Evolutionary conservation across 768 basidiomycete species (phyloP), one percentile per base, ranked within the genome.

Genomic region (Leccinum aurantiacum): DNA sequence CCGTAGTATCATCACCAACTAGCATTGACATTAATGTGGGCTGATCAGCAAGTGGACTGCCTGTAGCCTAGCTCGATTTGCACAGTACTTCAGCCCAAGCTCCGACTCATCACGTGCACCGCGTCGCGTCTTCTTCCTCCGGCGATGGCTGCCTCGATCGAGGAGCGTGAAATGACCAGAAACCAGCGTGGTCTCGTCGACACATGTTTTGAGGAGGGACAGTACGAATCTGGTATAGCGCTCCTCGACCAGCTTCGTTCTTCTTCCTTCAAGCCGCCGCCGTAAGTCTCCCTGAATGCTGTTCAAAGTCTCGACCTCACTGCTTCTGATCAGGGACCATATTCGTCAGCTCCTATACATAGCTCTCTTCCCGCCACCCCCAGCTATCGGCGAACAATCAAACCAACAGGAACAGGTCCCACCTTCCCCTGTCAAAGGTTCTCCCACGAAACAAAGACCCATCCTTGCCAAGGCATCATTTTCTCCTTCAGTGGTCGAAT

Each of bases 161-260:
- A 62, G 54, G 81, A 82, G 59, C 72, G 72, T 10, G 81, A 82
- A 55, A 79, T 84, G 77, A 76, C 72, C 58, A 67, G 71, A 14
- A 70, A 82, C 65, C 82, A 83, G 64, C 77, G 80, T 37, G 79
- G 78, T 35, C 74, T 89, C 4, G 87, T 91, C 19, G 88, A 91
- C 67, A 85, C 80, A 56, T 86, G 86, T 60, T 83, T 91, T 19
- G 90, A 92, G 66, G 90, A 92, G 70, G 84, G 85, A 17, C 88
- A 90, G 59, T 90, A 88, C 63, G 85, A 89, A 65, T 78, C 83
- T 6, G 90, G 84, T 7, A 86, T 90, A 29, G 75, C 78, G 14
- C 73, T 83, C 27, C 79, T 92, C 1, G 83, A 84, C 59, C 85
- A 87, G 59, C 71, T 91, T 2, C 84, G 86, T 50, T 82, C 84